phyloP scores from a whole-genome alignment of 768 basidiomycete species.

The Terana coerulea region DNA sequence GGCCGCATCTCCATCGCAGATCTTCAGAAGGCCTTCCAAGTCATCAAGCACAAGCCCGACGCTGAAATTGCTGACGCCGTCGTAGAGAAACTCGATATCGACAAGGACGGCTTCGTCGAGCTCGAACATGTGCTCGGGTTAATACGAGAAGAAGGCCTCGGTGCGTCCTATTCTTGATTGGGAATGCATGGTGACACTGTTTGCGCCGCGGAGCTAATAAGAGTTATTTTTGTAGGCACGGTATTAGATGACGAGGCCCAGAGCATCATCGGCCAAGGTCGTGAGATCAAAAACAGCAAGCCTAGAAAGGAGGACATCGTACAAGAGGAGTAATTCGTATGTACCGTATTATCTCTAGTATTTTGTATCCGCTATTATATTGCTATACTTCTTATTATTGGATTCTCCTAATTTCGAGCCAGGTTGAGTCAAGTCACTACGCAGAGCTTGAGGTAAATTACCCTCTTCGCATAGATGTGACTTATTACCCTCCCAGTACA shows the following conservation, averaged over 20 bases:
- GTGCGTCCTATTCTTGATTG: conserved; percentile 33
- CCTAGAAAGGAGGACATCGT: conserved; percentile 98
- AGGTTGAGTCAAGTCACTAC: too few species aligned
- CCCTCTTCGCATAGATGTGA: too few species aligned
- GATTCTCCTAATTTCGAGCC: too few species aligned
- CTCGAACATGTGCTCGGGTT: conserved; percentile 91
- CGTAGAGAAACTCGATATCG: conserved; percentile 91
- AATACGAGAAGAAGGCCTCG: conserved; percentile 83
- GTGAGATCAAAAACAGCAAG: conserved; percentile 71
- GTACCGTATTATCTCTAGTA: conserved; percentile 3
- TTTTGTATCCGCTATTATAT: background rate
- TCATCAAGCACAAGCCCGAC: conserved; percentile 91
- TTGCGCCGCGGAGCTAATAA: too few species aligned
- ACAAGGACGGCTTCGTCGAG: conserved; percentile 94
- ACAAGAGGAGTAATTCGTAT: conserved; percentile 42
- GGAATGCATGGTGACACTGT: background rate
- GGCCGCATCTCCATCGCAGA: conserved; percentile 89
- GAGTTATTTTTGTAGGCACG: conserved; percentile 66
- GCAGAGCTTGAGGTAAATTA: too few species aligned
- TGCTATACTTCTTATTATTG: background rate
- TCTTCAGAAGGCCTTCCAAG: conserved; percentile 83
- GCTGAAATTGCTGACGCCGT: conserved; percentile 85
- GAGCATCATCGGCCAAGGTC: conserved; percentile 78
- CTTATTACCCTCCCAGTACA: too few species aligned
- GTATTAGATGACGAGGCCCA: conserved; percentile 83